phyloP scores from a whole-genome alignment of 305 asterid species.

The Fraxinus albicans region DNA sequence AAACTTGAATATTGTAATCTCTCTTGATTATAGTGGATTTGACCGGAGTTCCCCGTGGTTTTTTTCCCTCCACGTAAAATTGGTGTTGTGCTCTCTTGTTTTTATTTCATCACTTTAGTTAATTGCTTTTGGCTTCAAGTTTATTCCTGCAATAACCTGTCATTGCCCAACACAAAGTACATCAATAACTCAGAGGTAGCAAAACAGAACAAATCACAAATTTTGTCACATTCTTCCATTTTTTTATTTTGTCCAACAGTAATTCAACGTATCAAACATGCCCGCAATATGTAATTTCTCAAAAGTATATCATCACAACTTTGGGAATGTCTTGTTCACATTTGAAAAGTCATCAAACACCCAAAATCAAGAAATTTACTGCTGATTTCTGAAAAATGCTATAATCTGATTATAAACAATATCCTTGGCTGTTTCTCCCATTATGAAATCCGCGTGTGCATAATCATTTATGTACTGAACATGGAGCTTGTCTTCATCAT shows the following conservation, averaged over 20 bases:
- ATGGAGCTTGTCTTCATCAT: conserved; percentile 57
- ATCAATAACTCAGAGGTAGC: neutral
- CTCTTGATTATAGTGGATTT: no score
- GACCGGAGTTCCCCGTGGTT: no score
- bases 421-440: conserved; percentile 68
- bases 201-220: neutral
- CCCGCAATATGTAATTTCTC: neutral
- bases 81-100: no score
- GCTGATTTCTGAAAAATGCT: conserved; percentile 45
- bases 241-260: no score
- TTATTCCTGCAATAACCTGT: no score
- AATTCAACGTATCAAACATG: neutral
- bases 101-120: no score
- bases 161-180: no score
- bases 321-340: neutral
- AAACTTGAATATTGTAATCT: no score
- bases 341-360: neutral
- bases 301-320: neutral
- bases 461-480: conserved; percentile 60
- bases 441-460: conserved; percentile 81
- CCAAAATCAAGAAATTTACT: conserved; percentile 1
- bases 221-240: neutral
- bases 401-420: conserved; percentile 56
- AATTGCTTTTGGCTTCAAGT: no score
- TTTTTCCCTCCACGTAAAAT: no score